Percentiles rank a stretch among this genome's conserved stretches.
These are phyloP conservation scores for Paracorniculantispora psalliotae DNA, from an alignment of 2,329 filamentous ascomycete genomes.

Conservation along the genomic window DNA sequence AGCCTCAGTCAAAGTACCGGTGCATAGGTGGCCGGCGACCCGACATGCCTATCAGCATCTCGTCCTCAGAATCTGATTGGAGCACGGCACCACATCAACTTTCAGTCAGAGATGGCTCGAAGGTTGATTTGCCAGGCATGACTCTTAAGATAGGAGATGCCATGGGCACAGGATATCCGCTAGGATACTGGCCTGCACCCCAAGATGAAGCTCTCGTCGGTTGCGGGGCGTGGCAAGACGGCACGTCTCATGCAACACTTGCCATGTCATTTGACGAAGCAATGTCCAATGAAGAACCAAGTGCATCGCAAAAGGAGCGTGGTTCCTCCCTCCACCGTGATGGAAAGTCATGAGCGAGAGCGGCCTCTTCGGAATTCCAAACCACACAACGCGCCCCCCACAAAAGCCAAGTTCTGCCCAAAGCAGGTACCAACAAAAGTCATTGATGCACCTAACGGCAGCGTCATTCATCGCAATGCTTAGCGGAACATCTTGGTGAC, in stretches of 20 bases:
- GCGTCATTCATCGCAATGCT: not conserved
- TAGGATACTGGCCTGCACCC: not conserved
- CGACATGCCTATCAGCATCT: not conserved
- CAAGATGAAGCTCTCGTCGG: not conserved
- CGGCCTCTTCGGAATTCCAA: not conserved
- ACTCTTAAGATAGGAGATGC: not conserved
- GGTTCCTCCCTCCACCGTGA: too few relatives aligned
- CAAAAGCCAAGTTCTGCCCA: not conserved
- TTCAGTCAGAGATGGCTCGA: not conserved
- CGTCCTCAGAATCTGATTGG: conserved; percentile 4
- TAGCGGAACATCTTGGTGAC: conserved; percentile 5
- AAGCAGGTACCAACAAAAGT: not conserved
- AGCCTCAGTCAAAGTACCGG: not conserved
- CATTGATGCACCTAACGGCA: not conserved
- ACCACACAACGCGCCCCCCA: too few relatives aligned
- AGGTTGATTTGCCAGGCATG: not conserved
- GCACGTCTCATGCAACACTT: not conserved
- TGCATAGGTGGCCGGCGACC: not conserved
- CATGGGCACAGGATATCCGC: too few relatives aligned
- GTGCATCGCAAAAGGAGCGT: too few relatives aligned
- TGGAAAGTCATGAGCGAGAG: not conserved
- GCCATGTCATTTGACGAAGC: not conserved
- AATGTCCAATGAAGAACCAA: not conserved
- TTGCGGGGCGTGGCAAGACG: not conserved
- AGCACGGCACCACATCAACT: not conserved